These are phyloP conservation scores for Earliella scabrosa DNA, from an alignment of 1,284 basidiomycete species.

Conservation along the genomic window DNA sequence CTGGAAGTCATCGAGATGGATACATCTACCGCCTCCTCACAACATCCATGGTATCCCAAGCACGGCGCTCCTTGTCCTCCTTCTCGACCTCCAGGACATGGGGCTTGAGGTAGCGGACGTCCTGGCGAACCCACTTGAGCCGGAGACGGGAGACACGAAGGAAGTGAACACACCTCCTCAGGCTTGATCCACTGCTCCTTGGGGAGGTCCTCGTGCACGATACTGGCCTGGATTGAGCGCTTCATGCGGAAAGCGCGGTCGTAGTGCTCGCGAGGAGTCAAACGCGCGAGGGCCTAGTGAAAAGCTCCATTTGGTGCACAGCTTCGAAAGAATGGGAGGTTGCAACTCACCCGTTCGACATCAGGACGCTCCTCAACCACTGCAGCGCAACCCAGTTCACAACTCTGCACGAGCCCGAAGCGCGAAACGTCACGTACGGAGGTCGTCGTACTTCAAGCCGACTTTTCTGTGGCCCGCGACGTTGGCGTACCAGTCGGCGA, in stretches of 20 bases:
- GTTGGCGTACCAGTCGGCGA: constrained; percentile 87
- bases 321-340: not conserved
- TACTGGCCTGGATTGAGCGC: constrained; percentile 79
- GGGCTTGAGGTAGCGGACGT: constrained; percentile 88
- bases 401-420: not conserved
- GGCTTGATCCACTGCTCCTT: constrained; percentile 85
- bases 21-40: constrained; percentile 55
- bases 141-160: not conserved
- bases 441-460: constrained; percentile 95
- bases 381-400: constrained; percentile 35
- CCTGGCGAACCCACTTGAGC: constrained; percentile 54
- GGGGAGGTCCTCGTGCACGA: constrained; percentile 84
- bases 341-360: constrained; percentile 77
- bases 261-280: constrained; percentile 82
- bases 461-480: constrained; percentile 86
- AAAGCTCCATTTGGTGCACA: not conserved
- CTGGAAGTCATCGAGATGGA: constrained; percentile 2
- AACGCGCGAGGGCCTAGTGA: constrained; percentile 84
- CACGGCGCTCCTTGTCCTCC: constrained; percentile 81
- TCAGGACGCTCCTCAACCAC: constrained; percentile 87
- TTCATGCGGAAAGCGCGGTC: constrained; percentile 94
- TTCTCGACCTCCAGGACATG: constrained; percentile 77
- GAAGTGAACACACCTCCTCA: constrained; percentile 68
- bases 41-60: constrained; percentile 84
- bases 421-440: constrained; percentile 58